These are phyloP conservation scores for Cornus kousa DNA, from an alignment of 148 eudicot genomes.

Conservation along the genomic window DNA sequence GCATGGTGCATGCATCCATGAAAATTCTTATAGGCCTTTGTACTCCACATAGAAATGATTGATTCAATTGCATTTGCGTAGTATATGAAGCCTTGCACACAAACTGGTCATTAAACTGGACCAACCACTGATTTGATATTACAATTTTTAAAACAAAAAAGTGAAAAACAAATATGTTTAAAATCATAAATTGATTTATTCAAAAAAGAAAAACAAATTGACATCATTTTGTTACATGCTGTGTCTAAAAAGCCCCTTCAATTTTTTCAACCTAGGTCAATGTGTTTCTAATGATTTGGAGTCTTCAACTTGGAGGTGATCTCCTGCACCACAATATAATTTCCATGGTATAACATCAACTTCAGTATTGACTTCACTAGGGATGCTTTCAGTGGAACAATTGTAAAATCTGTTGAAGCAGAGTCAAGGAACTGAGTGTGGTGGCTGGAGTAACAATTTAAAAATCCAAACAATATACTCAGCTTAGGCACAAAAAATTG, in stretches of 20 bases:
- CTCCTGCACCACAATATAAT: not conserved
- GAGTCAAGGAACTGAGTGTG: not conserved
- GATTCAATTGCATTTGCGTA: not conserved
- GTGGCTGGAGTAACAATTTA: not conserved
- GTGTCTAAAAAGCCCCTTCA: not conserved
- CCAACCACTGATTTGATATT: not conserved
- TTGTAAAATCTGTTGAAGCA: not conserved
- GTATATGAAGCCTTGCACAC: not conserved
- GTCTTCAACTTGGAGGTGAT: not conserved
- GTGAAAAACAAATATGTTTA: not conserved
- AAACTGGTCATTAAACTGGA: not conserved
- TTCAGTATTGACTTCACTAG: not conserved
- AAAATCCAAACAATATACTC: not conserved
- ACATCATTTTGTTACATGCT: not conserved
- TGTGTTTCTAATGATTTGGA: not conserved
- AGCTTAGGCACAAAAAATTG: not conserved
- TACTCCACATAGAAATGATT: not conserved
- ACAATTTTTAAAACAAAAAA: too few relatives aligned
- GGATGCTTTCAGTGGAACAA: not conserved
- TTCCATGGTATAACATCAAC: not conserved
- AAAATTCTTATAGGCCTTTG: not conserved
- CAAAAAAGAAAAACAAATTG: not conserved
- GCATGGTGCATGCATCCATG: not conserved
- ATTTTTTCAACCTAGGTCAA: not conserved
- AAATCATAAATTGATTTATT: not conserved